phyloP scores from a whole-genome alignment of 495 filamentous ascomycete genomes.

The Evansstolkia leycettana region DNA sequence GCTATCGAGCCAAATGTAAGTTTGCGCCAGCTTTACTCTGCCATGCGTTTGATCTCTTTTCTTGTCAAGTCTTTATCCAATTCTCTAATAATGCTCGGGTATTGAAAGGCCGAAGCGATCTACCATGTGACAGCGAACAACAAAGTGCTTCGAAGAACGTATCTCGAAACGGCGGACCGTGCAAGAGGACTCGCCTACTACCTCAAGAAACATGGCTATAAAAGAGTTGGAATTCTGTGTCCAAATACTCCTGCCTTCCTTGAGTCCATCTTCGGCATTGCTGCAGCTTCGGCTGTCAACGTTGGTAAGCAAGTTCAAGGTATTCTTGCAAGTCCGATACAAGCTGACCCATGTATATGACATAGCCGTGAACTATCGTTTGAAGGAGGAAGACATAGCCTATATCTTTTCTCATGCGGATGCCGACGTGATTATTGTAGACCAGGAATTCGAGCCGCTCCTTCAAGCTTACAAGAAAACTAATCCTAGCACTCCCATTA shows the following conservation, averaged over 20 bases:
- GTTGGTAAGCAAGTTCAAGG: conserved; percentile 37
- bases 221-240: conserved; percentile 65
- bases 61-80: no score
- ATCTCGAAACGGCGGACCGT: conserved; percentile 71
- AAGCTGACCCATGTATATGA: neutral
- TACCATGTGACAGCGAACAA: conserved; percentile 78
- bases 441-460: conserved; percentile 61
- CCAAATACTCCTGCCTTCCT: conserved; percentile 94
- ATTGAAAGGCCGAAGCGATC: conserved; percentile 61
- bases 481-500: conserved; percentile 49
- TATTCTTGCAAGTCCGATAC: neutral
- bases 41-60: no score
- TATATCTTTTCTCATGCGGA: conserved; percentile 85
- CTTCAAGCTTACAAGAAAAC: conserved; percentile 48
- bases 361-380: conserved; percentile 73
- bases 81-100: neutral
- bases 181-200: conserved; percentile 81
- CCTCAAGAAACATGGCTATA: conserved; percentile 55
- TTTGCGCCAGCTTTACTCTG: neutral
- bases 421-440: conserved; percentile 80
- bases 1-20: conserved; percentile 75
- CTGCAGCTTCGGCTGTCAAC: conserved; percentile 69
- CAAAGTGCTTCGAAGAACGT: conserved; percentile 58
- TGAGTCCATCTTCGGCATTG: conserved; percentile 80
- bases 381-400: conserved; percentile 75